These are phyloP conservation scores for Aspergillus egyptiacus DNA, from an alignment of 495 filamentous ascomycete species.

Conservation along the genomic window DNA sequence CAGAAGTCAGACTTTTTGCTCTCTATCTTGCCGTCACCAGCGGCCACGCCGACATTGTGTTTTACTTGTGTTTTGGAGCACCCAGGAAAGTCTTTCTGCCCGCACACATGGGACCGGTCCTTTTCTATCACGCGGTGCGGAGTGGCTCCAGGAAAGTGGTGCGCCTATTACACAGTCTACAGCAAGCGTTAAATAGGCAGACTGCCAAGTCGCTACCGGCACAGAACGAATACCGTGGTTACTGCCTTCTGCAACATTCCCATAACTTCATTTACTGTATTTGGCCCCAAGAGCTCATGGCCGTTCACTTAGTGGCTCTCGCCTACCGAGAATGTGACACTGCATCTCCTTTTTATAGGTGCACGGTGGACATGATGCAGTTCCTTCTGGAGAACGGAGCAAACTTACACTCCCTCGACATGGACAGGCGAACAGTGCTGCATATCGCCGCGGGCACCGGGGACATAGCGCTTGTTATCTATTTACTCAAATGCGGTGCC, in stretches of 20 bases:
- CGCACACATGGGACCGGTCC: background rate
- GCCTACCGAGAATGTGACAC: background rate
- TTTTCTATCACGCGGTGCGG: background rate
- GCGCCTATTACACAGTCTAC: background rate
- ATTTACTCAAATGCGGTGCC: background rate
- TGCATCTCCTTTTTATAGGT: background rate
- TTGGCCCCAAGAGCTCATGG: background rate
- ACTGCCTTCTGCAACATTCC: background rate
- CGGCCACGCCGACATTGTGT: background rate
- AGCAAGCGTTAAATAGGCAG: too few relatives aligned
- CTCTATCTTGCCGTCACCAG: background rate
- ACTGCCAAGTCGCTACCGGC: background rate
- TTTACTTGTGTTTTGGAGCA: background rate
- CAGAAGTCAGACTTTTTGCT: background rate
- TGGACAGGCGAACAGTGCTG: background rate
- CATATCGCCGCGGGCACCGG: background rate
- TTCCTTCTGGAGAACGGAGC: background rate
- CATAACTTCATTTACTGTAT: background rate
- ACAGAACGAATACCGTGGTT: background rate
- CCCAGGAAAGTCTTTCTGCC: background rate
- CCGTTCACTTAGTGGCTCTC: background rate
- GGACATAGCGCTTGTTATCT: background rate
- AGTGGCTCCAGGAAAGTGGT: background rate
- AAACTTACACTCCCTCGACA: background rate
- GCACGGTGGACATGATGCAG: background rate